These are phyloP conservation scores for Purpureocillium takamizusanense DNA, from an alignment of 2,329 filamentous ascomycete genomes.

Conservation along the genomic window DNA sequence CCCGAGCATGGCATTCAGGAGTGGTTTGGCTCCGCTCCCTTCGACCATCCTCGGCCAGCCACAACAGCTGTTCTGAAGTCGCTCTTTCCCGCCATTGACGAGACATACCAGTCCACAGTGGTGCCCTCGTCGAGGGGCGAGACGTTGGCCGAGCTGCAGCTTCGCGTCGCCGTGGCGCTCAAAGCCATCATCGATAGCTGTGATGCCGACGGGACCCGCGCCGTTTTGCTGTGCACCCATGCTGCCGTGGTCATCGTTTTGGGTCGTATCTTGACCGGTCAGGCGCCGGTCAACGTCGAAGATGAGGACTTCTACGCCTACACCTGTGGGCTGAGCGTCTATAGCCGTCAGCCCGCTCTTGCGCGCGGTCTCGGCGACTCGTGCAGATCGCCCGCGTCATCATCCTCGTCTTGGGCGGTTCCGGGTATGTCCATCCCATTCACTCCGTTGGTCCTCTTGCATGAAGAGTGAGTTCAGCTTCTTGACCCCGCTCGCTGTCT, in stretches of 20 bases:
- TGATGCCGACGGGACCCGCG: slow-evolving; percentile 59
- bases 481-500: too few relatives aligned
- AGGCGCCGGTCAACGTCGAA: slow-evolving; percentile 60
- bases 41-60: slow-evolving; percentile 76
- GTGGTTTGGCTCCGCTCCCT: slow-evolving; percentile 84
- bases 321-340: slow-evolving; percentile 73
- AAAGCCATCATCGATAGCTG: slow-evolving; percentile 62
- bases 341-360: slow-evolving; percentile 20
- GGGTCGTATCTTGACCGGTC: slow-evolving; percentile 71
- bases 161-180: slow-evolving; percentile 64
- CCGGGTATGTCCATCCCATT: slow-evolving; percentile 2
- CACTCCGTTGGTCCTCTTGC: too few relatives aligned
- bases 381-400: neutral
- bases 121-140: slow-evolving; percentile 67
- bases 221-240: slow-evolving; percentile 78
- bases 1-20: slow-evolving; percentile 60
- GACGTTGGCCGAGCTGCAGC: slow-evolving; percentile 68
- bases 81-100: slow-evolving; percentile 58
- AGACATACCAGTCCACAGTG: slow-evolving; percentile 51
- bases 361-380: slow-evolving; percentile 2
- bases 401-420: neutral
- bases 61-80: slow-evolving; percentile 48
- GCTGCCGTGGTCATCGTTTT: slow-evolving; percentile 83
- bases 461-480: too few relatives aligned
- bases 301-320: slow-evolving; percentile 78